Evolutionary conservation across 2,329 filamentous ascomycete species (phyloP).

Genomic region (Exophiala lecanii-corni): DNA sequence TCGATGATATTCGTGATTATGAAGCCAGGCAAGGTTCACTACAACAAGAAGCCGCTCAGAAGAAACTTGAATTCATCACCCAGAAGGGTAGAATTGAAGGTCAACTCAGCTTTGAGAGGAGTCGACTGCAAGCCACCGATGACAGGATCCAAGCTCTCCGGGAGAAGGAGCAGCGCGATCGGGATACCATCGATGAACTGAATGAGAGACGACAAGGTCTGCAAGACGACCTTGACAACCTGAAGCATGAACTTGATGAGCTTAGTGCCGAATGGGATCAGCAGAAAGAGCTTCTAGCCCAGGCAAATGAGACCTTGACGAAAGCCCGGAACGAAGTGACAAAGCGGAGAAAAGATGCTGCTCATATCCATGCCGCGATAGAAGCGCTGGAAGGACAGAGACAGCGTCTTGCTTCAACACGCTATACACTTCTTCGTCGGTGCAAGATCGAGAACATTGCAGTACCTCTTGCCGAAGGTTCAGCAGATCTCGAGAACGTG

Average conservation of each 20-base stretch:
- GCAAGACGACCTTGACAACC: slow-evolving; percentile 65
- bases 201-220: slow-evolving; percentile 69
- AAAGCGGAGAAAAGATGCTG: slow-evolving; percentile 78
- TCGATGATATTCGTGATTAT: slow-evolving; percentile 84
- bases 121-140: slow-evolving; percentile 65
- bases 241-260: slow-evolving; percentile 71
- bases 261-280: slow-evolving; percentile 68
- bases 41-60: slow-evolving; percentile 83
- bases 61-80: slow-evolving; percentile 78
- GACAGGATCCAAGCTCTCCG: slow-evolving; percentile 66
- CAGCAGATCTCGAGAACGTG: slow-evolving; percentile 67
- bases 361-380: slow-evolving; percentile 68
- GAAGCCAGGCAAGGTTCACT: slow-evolving; percentile 88
- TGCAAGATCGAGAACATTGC: slow-evolving; percentile 93
- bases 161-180: slow-evolving; percentile 60
- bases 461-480: slow-evolving; percentile 71
- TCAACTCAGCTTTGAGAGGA: slow-evolving; percentile 60
- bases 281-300: slow-evolving; percentile 61
- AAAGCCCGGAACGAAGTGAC: slow-evolving; percentile 75
- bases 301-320: slow-evolving; percentile 70
- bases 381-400: slow-evolving; percentile 76
- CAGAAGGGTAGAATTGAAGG: slow-evolving; percentile 64
- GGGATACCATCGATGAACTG: slow-evolving; percentile 65
- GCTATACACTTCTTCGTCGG: slow-evolving; percentile 77
- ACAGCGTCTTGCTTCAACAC: slow-evolving; percentile 76